Percentiles rank a stretch among this genome's conserved stretches.
phyloP scores from a whole-genome alignment of 192 early-diverging fungal genomes.

The Lunasporangiospora selenospora region DNA sequence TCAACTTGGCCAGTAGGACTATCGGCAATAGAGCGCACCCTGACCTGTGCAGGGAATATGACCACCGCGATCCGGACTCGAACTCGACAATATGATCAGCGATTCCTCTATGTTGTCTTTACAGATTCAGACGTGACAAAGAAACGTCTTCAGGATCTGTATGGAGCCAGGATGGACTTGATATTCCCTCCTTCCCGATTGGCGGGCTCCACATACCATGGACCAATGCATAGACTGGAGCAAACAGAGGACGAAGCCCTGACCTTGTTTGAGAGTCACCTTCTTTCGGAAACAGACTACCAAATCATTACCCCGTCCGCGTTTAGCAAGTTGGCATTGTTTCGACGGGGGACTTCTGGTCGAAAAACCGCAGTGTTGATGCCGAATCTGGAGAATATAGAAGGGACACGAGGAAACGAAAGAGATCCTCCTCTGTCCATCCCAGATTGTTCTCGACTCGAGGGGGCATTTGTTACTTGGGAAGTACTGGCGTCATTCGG shows the following conservation, averaged over 20 bases:
- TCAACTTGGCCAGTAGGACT: too few species aligned
- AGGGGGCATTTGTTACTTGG: slow-evolving; percentile 6
- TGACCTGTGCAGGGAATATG: slow-evolving; percentile 2
- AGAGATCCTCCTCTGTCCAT: too few species aligned
- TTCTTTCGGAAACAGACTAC: slow-evolving; percentile 12
- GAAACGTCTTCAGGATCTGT: background rate
- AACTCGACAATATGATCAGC: background rate
- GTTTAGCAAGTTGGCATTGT: slow-evolving; percentile 10
- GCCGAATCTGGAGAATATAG: background rate
- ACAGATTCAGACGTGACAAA: slow-evolving; percentile 2
- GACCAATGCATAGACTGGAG: too few species aligned
- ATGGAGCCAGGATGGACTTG: background rate
- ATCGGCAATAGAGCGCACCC: slow-evolving; percentile 4
- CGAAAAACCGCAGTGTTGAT: slow-evolving; percentile 3
- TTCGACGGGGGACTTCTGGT: slow-evolving; percentile 1
- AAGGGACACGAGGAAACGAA: background rate
- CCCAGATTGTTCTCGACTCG: slow-evolving; percentile 5
- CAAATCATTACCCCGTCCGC: slow-evolving; percentile 1
- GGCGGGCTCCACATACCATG: background rate
- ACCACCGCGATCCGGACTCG: background rate
- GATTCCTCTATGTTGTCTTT: slow-evolving; percentile 4
- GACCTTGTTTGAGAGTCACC: background rate
- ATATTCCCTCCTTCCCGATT: background rate
- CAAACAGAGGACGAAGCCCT: background rate
- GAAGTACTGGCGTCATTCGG: slow-evolving; percentile 8